phyloP scores from a whole-genome alignment of 495 filamentous ascomycete species.

The Entonaema liquescens region DNA sequence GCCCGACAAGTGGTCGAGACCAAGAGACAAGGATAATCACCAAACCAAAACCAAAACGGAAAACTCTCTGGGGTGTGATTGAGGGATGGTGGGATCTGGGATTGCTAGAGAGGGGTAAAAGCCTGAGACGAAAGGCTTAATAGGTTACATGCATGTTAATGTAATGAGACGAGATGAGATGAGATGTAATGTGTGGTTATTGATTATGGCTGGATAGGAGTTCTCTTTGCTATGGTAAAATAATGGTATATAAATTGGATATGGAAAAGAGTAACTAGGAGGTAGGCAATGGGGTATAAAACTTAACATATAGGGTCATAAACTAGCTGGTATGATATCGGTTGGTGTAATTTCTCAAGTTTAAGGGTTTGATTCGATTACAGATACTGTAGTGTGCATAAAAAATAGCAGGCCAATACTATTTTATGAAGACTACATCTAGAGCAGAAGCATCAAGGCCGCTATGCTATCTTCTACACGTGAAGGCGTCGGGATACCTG shows the following conservation, averaged over 20 bases:
- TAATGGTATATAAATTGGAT: not conserved
- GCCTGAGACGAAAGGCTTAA: conserved; percentile 34
- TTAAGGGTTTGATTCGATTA: not conserved
- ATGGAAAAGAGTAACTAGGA: not conserved
- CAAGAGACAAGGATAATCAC: conserved; percentile 18
- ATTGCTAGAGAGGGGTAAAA: conserved; percentile 46
- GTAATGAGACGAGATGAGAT: conserved; percentile 21
- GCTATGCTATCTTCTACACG: no score
- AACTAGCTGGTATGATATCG: not conserved
- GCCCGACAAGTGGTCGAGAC: conserved; percentile 14
- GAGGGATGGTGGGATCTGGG: conserved; percentile 62
- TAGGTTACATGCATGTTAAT: not conserved
- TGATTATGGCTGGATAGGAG: conserved; percentile 6
- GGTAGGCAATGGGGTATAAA: no score
- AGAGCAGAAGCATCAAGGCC: no score
- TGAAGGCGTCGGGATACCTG: no score
- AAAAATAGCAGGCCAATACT: no score
- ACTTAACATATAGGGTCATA: not conserved
- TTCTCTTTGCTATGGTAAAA: not conserved
- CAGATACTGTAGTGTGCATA: no score
- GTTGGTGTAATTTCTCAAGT: not conserved
- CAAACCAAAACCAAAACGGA: conserved; percentile 45
- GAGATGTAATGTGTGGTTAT: conserved; percentile 7
- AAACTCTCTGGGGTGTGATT: conserved; percentile 50
- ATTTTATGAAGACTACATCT: no score